Evolutionary conservation across 257 asterid genomes (phyloP), one percentile per base, ranked within the genome.

Genomic region (Rubia yunnanensis): DNA sequence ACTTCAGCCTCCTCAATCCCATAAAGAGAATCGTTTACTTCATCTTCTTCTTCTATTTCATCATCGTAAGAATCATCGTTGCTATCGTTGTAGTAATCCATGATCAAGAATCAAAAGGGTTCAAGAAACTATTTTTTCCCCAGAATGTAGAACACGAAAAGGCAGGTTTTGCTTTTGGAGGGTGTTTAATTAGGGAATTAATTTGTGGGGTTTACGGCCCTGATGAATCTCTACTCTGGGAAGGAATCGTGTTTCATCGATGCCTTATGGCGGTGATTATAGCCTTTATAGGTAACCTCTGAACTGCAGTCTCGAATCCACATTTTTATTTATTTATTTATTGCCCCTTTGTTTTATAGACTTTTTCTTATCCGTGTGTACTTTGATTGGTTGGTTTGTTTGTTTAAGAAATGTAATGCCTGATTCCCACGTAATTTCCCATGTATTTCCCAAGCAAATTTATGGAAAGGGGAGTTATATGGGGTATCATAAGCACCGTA

Each of bases 21-120:
- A 14, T 26, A 6, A 26, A 1, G 10, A 15, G 39, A 58, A 22
- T 58, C 39, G 22, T 26, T 9, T n/a, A 1, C 38, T 28, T 30
- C 63, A 28, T 27, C 36, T 0, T 14, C 22, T 26, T 26, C 61
- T 1, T 18, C 65, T 13, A n/a, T 64, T 18, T 34, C 66, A 11
- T 60, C 76, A 13, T 72, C 59, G 23, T 60, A 63, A 23, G 36
- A 73, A 50, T 35, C 32, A 57, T 80, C 49, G 65, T 64, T 70
- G 55, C 52, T 76, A 59, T 72, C 65, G 49, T 54, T 70, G 54
- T 39, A 70, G 38, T 76, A 77, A 20, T 72, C 79, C 76, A 72
- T 72, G 31, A 34, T 44, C 52, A 44, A 15, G 22, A 39, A 39
- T 39, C 48, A 39, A 39, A 39, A 39, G 18, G 52, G 52, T 20